Base-by-base conservation (phyloP, 768 basidiomycete species). In the Mycena polygramma region DNA sequence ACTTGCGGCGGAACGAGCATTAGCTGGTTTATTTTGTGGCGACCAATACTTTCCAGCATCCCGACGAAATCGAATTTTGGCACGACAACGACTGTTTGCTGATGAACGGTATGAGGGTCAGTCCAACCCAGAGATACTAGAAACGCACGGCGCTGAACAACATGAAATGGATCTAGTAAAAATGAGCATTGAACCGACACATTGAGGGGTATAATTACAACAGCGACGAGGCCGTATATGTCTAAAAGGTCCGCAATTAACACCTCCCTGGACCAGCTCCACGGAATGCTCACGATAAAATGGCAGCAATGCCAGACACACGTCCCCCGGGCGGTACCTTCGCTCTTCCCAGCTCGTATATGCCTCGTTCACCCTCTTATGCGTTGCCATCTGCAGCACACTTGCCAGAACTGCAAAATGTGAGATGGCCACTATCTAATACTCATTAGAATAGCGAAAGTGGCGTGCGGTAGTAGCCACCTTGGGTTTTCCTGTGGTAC, bases 401-500 rank as follows among this genome's bases (percentile, higher is more conserved):
- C 85, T 83, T 30, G 83, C 80, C 53, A 86, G 79, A 24, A 79
- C 77, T 10, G 84, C 80, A 72, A 80, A 80, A 66, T 83, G 83
- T 3, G 81, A 77, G 70, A 82, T 81, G 17, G 80, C 79, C 37
- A 84, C 77, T 7, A 83, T 80, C 77, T 71, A 24, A 15, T 57
- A 2, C 13, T 11, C 20, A 22, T 39, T 22, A 15, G 52, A 30
- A 4, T n/a, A 22, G 55, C 2, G 24, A 22, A 22, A 24, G n/a
- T 15, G 36, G 20, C 4, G 55, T 15, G 10, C 41, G 8, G 11
- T 13, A 57, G 35, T 58, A 39, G 35, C 26, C 48, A 81, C 83
- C 82, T 87, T 86, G 0, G 87, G 87, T 64, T 76, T 81, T 4
- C 87, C 87, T 2, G 87, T 88, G 1, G 87, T 88, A 26, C 87